Conservation (phyloP, 306 rosid species). For the Vicia sativa region DNA sequence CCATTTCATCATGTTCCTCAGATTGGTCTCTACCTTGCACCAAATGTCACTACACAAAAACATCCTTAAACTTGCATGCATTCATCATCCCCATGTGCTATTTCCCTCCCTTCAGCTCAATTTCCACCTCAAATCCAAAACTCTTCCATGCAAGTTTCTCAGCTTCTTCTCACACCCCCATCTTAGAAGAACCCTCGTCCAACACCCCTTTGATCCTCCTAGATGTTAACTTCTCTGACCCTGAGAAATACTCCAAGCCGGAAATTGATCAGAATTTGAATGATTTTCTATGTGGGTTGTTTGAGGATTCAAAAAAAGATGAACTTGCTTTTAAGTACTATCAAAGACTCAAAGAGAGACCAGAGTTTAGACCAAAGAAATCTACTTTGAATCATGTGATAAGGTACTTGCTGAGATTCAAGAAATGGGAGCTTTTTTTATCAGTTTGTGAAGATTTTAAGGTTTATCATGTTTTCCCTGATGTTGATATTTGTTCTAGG, state of each 20-base stretch:
- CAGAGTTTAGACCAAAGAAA: constrained; percentile 58
- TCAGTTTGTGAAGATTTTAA: constrained; percentile 54
- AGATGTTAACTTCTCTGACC: constrained; percentile 35
- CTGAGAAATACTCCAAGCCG: constrained; percentile 34
- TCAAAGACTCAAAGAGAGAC: constrained; percentile 52
- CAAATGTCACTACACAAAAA: constrained; percentile 30
- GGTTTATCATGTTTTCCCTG: constrained; percentile 58
- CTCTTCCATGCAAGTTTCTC: constrained; percentile 46
- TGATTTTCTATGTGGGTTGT: constrained; percentile 53
- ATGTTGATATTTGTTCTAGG: constrained; percentile 55
- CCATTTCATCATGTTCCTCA: constrained; percentile 53
- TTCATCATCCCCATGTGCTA: constrained; percentile 39
- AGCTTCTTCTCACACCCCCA: constrained; percentile 50
- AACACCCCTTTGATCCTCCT: constrained; percentile 38
- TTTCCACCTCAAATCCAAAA: constrained; percentile 38
- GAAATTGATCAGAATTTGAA: constrained; percentile 45
- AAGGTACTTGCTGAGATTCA: constrained; percentile 63
- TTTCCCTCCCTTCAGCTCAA: constrained; percentile 38
- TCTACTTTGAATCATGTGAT: constrained; percentile 51
- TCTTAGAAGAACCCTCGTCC: constrained; percentile 53
- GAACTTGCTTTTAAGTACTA: constrained; percentile 57
- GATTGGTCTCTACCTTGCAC: constrained; percentile 57
- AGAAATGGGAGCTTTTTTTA: constrained; percentile 54
- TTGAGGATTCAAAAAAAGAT: constrained; percentile 50
- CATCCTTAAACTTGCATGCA: constrained; percentile 11